Conservation (phyloP, 2,329 filamentous ascomycete species). For the Mycosphaerella sp. region DNA sequence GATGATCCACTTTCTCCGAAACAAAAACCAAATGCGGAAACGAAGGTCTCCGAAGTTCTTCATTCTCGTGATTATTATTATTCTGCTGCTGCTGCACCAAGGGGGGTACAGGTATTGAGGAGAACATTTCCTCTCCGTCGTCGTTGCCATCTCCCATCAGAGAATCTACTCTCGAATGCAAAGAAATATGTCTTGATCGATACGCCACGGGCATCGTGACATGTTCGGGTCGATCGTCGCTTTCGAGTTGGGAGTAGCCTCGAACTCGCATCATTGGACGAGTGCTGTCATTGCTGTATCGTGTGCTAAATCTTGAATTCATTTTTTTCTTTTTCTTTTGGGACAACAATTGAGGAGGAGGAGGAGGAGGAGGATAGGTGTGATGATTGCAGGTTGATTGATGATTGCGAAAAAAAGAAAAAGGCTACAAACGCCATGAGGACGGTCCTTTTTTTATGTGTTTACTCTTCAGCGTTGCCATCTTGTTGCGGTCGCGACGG, state of each 20-base stretch:
- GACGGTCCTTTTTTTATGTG: too few species aligned
- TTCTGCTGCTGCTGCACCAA: too few species aligned
- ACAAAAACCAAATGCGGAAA: neutral
- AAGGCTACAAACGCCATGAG: too few species aligned
- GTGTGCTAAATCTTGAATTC: neutral
- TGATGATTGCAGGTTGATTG: too few species aligned
- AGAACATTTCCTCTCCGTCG: slow-evolving; percentile 14
- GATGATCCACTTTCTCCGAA: neutral
- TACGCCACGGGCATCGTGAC: slow-evolving; percentile 15
- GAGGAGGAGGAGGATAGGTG: too few species aligned
- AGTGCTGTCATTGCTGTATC: neutral
- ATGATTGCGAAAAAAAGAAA: too few species aligned
- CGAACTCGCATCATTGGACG: neutral
- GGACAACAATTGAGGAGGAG: neutral
- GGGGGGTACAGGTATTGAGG: slow-evolving; percentile 21
- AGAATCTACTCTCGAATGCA: slow-evolving; percentile 29
- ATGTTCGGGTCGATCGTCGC: neutral
- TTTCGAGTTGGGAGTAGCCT: neutral
- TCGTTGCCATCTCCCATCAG: slow-evolving; percentile 21
- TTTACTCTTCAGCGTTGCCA: too few species aligned
- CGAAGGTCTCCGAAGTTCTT: slow-evolving; percentile 17
- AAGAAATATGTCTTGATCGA: slow-evolving; percentile 31
- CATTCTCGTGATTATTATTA: neutral
- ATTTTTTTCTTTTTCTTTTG: neutral
- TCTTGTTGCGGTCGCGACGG: too few species aligned